Evolutionary conservation across 2,329 filamentous ascomycete genomes (phyloP), one percentile per base, ranked within the genome.

Genomic region (Aspergillus sp.): DNA sequence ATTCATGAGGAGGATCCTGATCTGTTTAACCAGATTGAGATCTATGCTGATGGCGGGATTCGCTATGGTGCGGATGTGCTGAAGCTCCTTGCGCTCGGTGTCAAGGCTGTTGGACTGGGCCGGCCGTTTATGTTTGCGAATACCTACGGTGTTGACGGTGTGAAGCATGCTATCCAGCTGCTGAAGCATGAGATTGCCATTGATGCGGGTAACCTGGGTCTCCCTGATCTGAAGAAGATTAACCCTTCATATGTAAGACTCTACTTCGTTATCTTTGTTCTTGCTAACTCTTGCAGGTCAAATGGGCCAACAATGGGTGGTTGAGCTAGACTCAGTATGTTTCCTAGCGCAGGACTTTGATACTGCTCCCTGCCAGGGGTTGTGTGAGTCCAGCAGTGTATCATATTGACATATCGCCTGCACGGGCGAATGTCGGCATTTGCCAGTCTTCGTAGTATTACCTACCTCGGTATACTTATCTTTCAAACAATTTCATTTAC

Each of bases 1-100:
- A 73, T 83, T 13, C 76, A 82, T n/a, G 74, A 67, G 30, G 70
- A 72, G 9, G 82, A 75, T 50, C 80, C 81, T 0, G 75, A 81
- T 41, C 73, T 78, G 1, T 79, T 80, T 54, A 70, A 73, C 17
- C 74, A 75, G 57, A 71, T 83, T 46, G 78, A 83, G 55, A 71
- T 83, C 5, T 80, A 78, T 48, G 72, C 83, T 8, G 81, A 83
- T 58, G 78, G 81, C n/a, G 81, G 80, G 1, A 75, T 83, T 47
- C 75, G 76, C 30, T 75, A 80, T 11, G 81, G 81, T 0, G 78
- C 78, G 0, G 81, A 83, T 58, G 76, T 83, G 2, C 72, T 83
- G n/a, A 84, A 83, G 59, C 78, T 78, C 0, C 66, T 83, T 20
- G 78, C 77, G 5, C 73, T 84, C 0, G 82, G 82, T 1, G 80